Base-by-base conservation (phyloP, 805 yeast genomes). In the Candida khao-thaluensis region DNA sequence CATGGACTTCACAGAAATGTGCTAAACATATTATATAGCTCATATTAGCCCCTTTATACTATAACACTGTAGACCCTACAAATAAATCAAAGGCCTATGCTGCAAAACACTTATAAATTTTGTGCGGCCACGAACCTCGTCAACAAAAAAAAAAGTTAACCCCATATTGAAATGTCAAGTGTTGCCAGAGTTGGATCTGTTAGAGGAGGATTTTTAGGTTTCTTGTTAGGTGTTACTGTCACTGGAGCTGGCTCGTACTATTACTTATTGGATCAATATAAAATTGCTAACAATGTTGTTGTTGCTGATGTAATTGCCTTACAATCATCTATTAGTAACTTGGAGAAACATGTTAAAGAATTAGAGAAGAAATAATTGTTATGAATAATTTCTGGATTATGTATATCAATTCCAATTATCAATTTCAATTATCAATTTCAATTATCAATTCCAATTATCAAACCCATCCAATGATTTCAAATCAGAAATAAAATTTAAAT, bases 1-100 rank as follows among this genome's bases (percentile, higher is more conserved):
- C 91, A 53, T 84, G 90, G 16, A 78, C 72, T 58, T 84, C 91
- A 57, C 91, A 84, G 57, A 84, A 84, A 54, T 84, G 91, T 0
- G 87, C 82, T 34, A 84, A 55, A 15, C 84, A 68, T 7, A 79
- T 59, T 8, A 74, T 72, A 52, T 63, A 76, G 28, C 70, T 62
- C 22, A 29, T 22, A 22, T 22, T 22, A n/a, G n/a, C n/a, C n/a
- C n/a, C n/a, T n/a, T n/a, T n/a, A n/a, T n/a, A n/a, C n/a, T n/a
- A n/a, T n/a, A n/a, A n/a, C n/a, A n/a, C n/a, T n/a, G n/a, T n/a
- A n/a, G n/a, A n/a, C n/a, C n/a, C n/a, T n/a, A n/a, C n/a, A n/a
- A n/a, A n/a, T n/a, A n/a, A n/a, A n/a, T n/a, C n/a, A n/a, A n/a
- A n/a, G n/a, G n/a, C n/a, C n/a, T n/a, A n/a, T n/a, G n/a, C n/a